Base-by-base conservation (phyloP, 208 protist genomes). In the Trypanosoma melophagium region DNA sequence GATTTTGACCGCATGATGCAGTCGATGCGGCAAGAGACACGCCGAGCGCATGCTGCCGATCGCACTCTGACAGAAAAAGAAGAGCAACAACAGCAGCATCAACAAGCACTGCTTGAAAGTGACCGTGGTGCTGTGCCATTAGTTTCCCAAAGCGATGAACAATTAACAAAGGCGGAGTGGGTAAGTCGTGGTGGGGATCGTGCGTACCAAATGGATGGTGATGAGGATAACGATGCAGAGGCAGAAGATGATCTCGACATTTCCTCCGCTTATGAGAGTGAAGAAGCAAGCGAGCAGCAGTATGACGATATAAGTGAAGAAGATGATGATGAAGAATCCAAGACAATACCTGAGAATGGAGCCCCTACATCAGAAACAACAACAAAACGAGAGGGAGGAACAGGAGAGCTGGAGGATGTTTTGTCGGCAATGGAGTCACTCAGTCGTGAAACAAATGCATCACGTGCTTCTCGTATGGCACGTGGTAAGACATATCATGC, bases 1-100 rank as follows among this genome's bases (percentile, higher is more conserved):
- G 89, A 92, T 60, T 95, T 95, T 66, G 89, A 95, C 55, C 45
- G 42, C 51, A 72, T 92, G 70, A 77, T 95, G 77, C 65, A 86
- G 42, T 40, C 63, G 7, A 88, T 95, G 72, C 76, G 73, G 13
- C 56, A 77, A 10, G 89, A 95, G 49, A 72, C 81, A 22, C 81
- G 83, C 24, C 76, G 79, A 10, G 89, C 89, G 1, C 78, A 84
- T 73, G 86, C 89, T 25, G 71, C 74, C 8, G 78, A 86, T 17
- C 89, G 83, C 41, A 81, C 77, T 12, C 76, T 85, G 51, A 87
- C 83, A 13, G 84, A 84, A 65, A 77, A 80, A 57, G 86, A 95
- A 50, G 68, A 82, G 56, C 72, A 64, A 13, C 74, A 71, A 14
- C 66, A 54, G 12, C 71, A 22, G 2, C 74, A 74, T 0, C 71